Evolutionary conservation across 1,284 basidiomycete species (phyloP).

Genomic region (Austroboletus olivaceoglutinosus): DNA sequence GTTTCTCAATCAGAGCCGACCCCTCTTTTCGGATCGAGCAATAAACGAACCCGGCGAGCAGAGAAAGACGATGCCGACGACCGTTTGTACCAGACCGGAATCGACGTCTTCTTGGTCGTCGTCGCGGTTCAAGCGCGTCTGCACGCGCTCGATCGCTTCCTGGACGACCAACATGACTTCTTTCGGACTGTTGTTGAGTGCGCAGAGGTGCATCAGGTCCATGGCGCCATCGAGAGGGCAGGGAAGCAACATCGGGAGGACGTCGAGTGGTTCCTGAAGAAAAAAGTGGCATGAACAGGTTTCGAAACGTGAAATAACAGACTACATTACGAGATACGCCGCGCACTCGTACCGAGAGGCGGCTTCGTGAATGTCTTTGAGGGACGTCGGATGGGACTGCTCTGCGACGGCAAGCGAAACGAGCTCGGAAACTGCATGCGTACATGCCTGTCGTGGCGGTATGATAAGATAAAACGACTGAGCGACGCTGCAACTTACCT

Average conservation of each 20-base stretch:
- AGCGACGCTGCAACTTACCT: slow-evolving; percentile 9
- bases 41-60: slow-evolving; percentile 38
- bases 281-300: not conserved
- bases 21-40: too few species aligned
- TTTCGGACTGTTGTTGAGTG: slow-evolving; percentile 38
- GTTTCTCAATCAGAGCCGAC: too few species aligned
- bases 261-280: slow-evolving; percentile 28
- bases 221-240: slow-evolving; percentile 19
- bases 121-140: slow-evolving; percentile 26
- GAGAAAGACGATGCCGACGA: slow-evolving; percentile 38
- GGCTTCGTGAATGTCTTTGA: slow-evolving; percentile 18
- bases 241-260: slow-evolving; percentile 27
- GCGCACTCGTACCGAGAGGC: slow-evolving; percentile 14
- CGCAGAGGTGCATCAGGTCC: slow-evolving; percentile 24
- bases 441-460: slow-evolving; percentile 15
- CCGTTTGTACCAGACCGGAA: slow-evolving; percentile 26
- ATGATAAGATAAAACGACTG: not conserved
- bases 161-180: slow-evolving; percentile 62
- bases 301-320: too few species aligned
- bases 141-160: slow-evolving; percentile 54
- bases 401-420: slow-evolving; percentile 15
- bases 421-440: slow-evolving; percentile 18
- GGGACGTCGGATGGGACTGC: slow-evolving; percentile 4
- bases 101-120: slow-evolving; percentile 31
- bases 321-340: slow-evolving; percentile 17